Base-by-base conservation (phyloP, 2,329 filamentous ascomycete genomes). In the Penicillium oxalicum region DNA sequence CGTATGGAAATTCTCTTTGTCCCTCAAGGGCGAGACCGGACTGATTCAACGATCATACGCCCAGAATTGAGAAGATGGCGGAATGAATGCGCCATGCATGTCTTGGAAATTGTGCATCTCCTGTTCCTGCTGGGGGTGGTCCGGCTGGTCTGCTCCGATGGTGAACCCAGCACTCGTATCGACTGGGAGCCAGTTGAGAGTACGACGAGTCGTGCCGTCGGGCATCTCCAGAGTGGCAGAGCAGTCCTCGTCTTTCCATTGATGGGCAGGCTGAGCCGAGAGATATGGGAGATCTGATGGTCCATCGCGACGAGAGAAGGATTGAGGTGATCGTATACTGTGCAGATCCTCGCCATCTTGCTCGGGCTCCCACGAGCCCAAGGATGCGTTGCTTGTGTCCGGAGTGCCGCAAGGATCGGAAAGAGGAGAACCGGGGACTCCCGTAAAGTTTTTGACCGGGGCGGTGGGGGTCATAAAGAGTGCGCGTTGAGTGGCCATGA, bases 181-280 rank as follows among this genome's bases (percentile, higher is more conserved):
- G 5, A 66, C 63, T 3, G 63, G 63, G 2, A 66, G 49, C 64
- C 64, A 66, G 43, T 66, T 66, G 8, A 58, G 48, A 2, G 62
- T 64, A 34, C 60, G 51, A 24, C 64, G 63, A 7, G 59, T 65
- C 28, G 53, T 61, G 0, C 64, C 64, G 43, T 66, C 64, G 3
- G 64, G 64, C 64, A 66, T 66, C 46, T 66, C 63, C 25, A 66
- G 54, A 8, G 58, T 59, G 26, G 57, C 62, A 5, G 60, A 49
- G 18, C 12, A 50, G 0, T 56, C 52, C 1, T 56, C 54, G 5
- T 51, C 47, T 2, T 56, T 45, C n/a, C 38, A 28, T n/a, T 32
- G 24, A 12, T 28, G 27, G 32, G 36, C 34, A 3, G 42, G 26
- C 2, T 36, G 25, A n/a, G 32, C 9, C 25, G 25, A 36, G 12